Evolutionary conservation across 73 alveolate species (phyloP).

Genomic region (Urostyla sp.): DNA sequence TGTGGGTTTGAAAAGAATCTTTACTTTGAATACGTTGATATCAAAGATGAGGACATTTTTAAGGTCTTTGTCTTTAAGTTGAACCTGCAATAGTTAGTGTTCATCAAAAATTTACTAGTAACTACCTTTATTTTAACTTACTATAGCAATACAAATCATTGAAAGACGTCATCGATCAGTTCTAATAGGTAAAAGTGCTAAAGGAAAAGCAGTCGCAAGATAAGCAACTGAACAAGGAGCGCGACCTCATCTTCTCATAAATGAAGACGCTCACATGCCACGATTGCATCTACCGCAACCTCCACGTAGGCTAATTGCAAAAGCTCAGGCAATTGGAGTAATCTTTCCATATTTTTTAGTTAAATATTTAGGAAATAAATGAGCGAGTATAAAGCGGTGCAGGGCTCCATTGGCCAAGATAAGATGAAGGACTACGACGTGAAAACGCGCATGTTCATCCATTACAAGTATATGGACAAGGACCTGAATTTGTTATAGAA

Average conservation of each 20-base stretch:
- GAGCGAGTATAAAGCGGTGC: not conserved
- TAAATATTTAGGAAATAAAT: not conserved
- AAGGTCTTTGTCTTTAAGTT: not conserved
- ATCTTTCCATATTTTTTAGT: not conserved
- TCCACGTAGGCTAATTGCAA: not conserved
- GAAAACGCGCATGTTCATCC: slow-evolving; percentile 59
- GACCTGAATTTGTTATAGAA: slow-evolving; percentile 69
- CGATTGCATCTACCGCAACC: not conserved
- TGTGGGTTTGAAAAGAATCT: not conserved
- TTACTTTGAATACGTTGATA: slow-evolving; percentile 26
- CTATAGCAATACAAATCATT: not conserved
- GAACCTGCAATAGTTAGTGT: slow-evolving; percentile 14
- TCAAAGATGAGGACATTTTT: not conserved
- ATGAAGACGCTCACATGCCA: not conserved
- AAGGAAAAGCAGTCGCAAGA: not conserved
- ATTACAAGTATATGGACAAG: slow-evolving; percentile 70
- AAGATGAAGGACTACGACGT: slow-evolving; percentile 63
- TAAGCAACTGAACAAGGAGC: not conserved
- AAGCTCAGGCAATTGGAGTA: not conserved
- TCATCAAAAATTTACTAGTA: slow-evolving; percentile 1
- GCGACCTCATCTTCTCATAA: not conserved
- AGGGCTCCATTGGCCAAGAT: not conserved
- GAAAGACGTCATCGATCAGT: not conserved
- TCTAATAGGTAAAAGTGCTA: not conserved
- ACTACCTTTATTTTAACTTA: not conserved